phyloP scores from a whole-genome alignment of 495 filamentous ascomycete genomes.

The Talaromyces ruber region DNA sequence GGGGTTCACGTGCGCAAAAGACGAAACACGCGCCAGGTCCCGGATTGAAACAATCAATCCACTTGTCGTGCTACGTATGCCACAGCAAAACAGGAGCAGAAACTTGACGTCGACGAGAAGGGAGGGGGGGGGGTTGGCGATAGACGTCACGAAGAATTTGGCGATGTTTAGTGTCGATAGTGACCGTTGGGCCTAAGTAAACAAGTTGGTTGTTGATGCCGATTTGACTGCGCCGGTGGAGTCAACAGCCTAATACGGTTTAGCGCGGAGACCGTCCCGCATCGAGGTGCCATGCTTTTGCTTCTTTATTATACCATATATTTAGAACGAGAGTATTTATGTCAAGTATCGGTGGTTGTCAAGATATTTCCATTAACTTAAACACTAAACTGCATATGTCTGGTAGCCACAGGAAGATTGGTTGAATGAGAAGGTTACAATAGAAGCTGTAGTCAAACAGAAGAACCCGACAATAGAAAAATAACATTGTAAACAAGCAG shows the following conservation, averaged over 20 bases:
- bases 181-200: constrained; percentile 3
- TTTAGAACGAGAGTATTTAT: neutral
- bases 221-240: constrained; percentile 1
- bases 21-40: constrained; percentile 1
- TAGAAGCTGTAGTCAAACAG: neutral
- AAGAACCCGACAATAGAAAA: neutral
- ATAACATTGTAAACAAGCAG: neutral
- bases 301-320: neutral
- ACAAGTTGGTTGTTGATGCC: constrained; percentile 6
- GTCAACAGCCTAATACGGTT: neutral
- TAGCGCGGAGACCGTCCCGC: neutral
- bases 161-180: neutral
- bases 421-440: neutral
- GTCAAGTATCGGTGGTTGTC: neutral
- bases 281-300: neutral
- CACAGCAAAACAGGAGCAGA: neutral
- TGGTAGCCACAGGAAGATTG: neutral
- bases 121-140: neutral
- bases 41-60: neutral
- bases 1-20: constrained; percentile 8
- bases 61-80: neutral
- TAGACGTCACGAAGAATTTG: neutral
- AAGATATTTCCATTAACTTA: neutral
- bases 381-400: neutral
- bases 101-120: neutral